Percentiles rank a stretch among this genome's conserved stretches.
Conservation (phyloP, 768 basidiomycete species). For the Ramaria sp. region DNA sequence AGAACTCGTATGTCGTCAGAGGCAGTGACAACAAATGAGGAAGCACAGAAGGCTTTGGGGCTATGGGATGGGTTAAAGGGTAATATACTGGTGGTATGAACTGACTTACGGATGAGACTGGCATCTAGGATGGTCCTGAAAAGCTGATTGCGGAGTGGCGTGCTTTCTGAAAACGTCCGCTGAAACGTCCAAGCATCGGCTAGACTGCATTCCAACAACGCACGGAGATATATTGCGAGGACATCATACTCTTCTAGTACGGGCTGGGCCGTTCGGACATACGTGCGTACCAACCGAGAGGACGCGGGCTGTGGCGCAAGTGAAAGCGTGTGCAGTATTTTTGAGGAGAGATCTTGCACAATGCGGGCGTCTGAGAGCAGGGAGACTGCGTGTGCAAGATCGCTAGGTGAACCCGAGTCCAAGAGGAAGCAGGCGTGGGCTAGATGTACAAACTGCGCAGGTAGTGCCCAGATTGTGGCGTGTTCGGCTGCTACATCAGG, state of each 20-base stretch:
- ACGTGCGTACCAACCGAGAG: slow-evolving; percentile 52
- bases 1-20: slow-evolving; percentile 54
- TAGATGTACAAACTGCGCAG: slow-evolving; percentile 63
- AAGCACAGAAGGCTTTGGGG: slow-evolving; percentile 46
- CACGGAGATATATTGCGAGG: slow-evolving; percentile 56
- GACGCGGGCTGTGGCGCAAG: slow-evolving; percentile 32
- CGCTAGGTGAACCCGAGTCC: slow-evolving; percentile 41
- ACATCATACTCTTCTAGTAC: slow-evolving; percentile 57
- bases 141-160: slow-evolving; percentile 41
- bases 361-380: slow-evolving; percentile 65
- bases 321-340: slow-evolving; percentile 61
- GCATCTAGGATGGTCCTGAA: slow-evolving; percentile 53
- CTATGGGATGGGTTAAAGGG: slow-evolving; percentile 29
- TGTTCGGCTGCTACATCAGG: slow-evolving; percentile 60
- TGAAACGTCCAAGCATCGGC: slow-evolving; percentile 70
- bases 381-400: slow-evolving; percentile 51
- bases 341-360: slow-evolving; percentile 67
- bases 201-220: slow-evolving; percentile 55
- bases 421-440: slow-evolving; percentile 83
- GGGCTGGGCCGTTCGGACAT: slow-evolving; percentile 68
- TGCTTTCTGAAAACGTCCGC: slow-evolving; percentile 53
- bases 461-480: slow-evolving; percentile 50
- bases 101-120: slow-evolving; percentile 55
- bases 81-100: not conserved
- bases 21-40: slow-evolving; percentile 56